A percentile compares a stretch with the other conserved stretches of the same genome.
These are phyloP conservation scores for Vitis hybrid DNA, from an alignment of 177 flowering plant genomes.

Conservation along the genomic window DNA sequence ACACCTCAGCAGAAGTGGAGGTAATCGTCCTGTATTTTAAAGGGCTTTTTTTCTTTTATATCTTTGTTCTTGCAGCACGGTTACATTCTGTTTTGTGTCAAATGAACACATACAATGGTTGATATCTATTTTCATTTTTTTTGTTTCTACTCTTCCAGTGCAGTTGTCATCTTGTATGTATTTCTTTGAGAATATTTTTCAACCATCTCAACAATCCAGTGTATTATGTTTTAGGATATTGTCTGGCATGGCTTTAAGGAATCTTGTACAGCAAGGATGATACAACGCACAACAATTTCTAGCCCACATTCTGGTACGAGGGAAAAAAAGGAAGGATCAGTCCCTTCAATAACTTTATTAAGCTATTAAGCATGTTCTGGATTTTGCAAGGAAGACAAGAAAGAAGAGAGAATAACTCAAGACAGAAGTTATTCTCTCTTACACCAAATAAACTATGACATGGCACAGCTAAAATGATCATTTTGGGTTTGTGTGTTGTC, in stretches of 20 bases:
- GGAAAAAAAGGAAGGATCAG: background rate
- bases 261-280: conserved; percentile 61
- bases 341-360: background rate
- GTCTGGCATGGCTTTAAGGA: conserved; percentile 58
- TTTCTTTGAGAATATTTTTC: background rate
- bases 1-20: conserved; percentile 72
- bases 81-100: background rate
- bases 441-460: background rate
- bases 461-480: background rate
- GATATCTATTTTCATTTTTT: background rate
- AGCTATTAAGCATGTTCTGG: background rate
- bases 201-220: background rate
- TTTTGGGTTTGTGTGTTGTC: too few species aligned
- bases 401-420: background rate
- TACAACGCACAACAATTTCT: conserved; percentile 46
- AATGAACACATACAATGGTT: too few species aligned
- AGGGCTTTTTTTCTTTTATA: background rate
- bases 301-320: conserved; percentile 67
- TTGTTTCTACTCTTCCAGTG: background rate
- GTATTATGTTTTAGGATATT: conserved; percentile 56
- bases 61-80: background rate
- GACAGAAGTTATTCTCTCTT: background rate
- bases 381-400: background rate
- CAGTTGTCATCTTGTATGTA: background rate
- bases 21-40: conserved; percentile 29